These are phyloP conservation scores for Lolium multiflorum DNA, from an alignment of 176 grass and related monocot species.

Conservation along the genomic window DNA sequence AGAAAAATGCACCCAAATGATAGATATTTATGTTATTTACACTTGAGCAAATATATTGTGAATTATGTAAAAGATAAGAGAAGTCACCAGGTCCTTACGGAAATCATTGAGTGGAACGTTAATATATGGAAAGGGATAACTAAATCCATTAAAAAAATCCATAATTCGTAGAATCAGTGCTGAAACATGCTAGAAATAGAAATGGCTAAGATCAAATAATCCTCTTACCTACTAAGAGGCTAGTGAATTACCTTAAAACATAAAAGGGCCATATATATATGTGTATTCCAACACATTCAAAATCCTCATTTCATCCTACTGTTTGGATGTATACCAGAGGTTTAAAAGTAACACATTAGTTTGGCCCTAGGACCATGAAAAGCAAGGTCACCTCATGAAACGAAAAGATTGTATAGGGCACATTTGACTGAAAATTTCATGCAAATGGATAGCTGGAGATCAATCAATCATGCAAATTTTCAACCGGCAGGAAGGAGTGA, in stretches of 20 bases:
- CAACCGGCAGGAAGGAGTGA: not conserved
- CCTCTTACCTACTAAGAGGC: not conserved
- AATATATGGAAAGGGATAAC: not conserved
- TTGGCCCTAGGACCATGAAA: not conserved
- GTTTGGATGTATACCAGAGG: not conserved
- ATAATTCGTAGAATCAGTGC: not conserved
- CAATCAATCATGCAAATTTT: not conserved
- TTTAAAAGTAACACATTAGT: no score
- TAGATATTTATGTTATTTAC: not conserved
- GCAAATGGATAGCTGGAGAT: not conserved
- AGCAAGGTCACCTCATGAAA: not conserved
- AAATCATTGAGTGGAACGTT: not conserved
- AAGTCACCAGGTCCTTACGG: not conserved
- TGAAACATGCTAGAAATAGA: not conserved
- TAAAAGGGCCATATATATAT: not conserved
- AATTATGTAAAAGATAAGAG: not conserved
- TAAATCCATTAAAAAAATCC: not conserved
- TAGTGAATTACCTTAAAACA: not conserved
- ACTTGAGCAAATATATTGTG: not conserved
- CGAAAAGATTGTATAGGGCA: not conserved
- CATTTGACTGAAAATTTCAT: constrained; percentile 3
- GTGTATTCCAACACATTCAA: not conserved
- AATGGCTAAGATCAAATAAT: not conserved
- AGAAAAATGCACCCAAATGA: not conserved
- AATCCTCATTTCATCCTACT: not conserved